Evolutionary conservation across 108 stramenopile genomes (phyloP).

Genomic region (Ochromonas danica): DNA sequence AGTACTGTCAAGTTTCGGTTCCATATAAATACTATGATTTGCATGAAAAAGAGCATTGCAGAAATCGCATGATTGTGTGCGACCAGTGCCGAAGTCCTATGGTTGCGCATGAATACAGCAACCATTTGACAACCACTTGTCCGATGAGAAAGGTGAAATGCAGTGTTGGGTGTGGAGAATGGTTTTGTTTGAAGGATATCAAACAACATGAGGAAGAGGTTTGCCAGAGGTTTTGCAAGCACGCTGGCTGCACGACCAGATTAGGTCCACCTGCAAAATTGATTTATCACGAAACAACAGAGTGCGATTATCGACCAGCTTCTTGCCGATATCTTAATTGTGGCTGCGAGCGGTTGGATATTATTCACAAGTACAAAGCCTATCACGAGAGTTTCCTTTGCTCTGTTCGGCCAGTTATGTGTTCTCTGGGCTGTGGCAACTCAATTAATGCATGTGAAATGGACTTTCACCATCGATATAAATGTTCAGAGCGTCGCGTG

Average conservation of each 20-base stretch:
- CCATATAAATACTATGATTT: neutral
- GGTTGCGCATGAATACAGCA: neutral
- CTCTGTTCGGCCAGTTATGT: neutral
- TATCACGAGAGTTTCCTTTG: constrained; percentile 6
- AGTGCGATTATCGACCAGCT: constrained; percentile 24
- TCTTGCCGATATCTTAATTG: neutral
- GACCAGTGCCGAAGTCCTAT: neutral
- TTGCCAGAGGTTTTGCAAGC: neutral
- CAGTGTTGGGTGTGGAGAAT: neutral
- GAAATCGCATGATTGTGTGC: constrained; percentile 19
- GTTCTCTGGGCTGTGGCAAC: neutral
- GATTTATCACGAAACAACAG: neutral
- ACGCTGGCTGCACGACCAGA: neutral
- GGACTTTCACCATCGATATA: neutral
- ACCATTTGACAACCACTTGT: constrained; percentile 5
- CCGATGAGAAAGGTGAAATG: neutral
- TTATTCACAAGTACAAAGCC: neutral
- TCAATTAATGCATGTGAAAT: neutral
- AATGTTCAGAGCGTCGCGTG: constrained; percentile 18
- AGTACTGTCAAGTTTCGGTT: neutral
- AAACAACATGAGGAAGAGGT: constrained; percentile 18
- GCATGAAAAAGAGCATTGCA: neutral
- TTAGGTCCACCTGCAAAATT: constrained; percentile 20
- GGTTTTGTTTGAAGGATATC: constrained; percentile 2
- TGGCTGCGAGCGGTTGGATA: neutral